Evolutionary conservation across 2,329 filamentous ascomycete genomes (phyloP).

Genomic region (Ophiostoma tasmaniense): DNA sequence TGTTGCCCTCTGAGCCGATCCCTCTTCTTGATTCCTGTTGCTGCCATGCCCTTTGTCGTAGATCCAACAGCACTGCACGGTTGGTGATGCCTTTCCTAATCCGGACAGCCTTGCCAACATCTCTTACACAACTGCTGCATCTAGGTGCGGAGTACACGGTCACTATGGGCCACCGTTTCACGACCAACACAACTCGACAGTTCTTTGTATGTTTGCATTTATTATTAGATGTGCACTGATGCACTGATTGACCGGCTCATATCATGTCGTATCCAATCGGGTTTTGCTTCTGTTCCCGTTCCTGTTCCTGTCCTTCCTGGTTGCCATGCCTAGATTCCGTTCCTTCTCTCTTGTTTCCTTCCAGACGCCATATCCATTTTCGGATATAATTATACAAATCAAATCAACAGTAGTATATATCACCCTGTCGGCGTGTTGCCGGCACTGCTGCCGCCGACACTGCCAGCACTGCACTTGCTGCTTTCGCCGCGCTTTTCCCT

Average conservation of each 20-base stretch:
- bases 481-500: neutral
- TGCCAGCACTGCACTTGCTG: neutral
- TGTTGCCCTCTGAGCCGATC: neutral
- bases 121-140: too few relatives aligned
- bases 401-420: neutral
- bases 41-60: neutral
- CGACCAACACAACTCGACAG: too few relatives aligned
- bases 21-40: neutral
- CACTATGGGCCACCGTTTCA: too few relatives aligned
- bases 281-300: too few relatives aligned
- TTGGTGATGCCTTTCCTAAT: neutral
- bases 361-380: neutral
- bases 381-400: neutral
- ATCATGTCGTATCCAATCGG: too few relatives aligned
- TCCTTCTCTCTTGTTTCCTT: too few relatives aligned
- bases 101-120: slow-evolving; percentile 2
- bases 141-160: too few relatives aligned
- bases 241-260: too few relatives aligned
- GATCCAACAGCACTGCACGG: neutral
- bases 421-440: neutral
- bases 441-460: neutral
- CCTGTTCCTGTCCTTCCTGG: too few relatives aligned
- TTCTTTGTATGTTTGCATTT: too few relatives aligned
- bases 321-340: too few relatives aligned
- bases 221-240: too few relatives aligned